Evolutionary conservation across 345 rosid genomes (phyloP).

Genomic region (rapeseed (Brassica napus)): DNA sequence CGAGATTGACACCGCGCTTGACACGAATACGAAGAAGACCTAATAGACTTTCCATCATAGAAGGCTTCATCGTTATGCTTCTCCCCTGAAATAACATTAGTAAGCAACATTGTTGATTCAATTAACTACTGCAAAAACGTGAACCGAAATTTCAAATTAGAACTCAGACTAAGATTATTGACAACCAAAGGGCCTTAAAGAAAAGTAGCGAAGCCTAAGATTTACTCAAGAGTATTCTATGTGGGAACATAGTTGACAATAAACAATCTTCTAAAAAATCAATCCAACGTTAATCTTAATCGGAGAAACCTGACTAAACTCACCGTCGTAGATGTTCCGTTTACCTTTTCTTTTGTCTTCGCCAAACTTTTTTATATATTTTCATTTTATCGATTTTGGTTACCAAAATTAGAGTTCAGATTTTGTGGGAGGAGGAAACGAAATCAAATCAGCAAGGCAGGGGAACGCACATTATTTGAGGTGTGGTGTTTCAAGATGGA

Average conservation of each 20-base stretch:
- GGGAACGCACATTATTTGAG: not conserved
- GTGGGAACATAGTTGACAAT: not conserved
- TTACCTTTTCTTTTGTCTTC: not conserved
- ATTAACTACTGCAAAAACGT: not conserved
- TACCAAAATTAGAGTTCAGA: not conserved
- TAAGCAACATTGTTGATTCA: not conserved
- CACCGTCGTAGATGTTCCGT: not conserved
- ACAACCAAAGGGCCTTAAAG: not conserved
- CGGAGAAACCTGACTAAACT: not conserved
- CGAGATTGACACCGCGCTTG: slow-evolving; percentile 81
- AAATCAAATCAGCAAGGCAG: not conserved
- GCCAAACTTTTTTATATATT: not conserved
- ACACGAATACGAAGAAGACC: slow-evolving; percentile 73
- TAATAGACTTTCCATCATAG: slow-evolving; percentile 60
- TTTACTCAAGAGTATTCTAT: not conserved
- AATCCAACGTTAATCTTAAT: not conserved
- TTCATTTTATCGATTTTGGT: not conserved
- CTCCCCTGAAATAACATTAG: not conserved
- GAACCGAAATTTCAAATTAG: not conserved
- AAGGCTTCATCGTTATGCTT: slow-evolving; percentile 18
- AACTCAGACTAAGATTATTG: not conserved
- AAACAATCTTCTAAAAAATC: not conserved
- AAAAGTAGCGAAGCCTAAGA: not conserved
- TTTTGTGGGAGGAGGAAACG: not conserved
- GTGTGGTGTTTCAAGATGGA: not conserved